Base-by-base conservation (phyloP, 2,329 filamentous ascomycete species). In the Cercospora zeina region DNA sequence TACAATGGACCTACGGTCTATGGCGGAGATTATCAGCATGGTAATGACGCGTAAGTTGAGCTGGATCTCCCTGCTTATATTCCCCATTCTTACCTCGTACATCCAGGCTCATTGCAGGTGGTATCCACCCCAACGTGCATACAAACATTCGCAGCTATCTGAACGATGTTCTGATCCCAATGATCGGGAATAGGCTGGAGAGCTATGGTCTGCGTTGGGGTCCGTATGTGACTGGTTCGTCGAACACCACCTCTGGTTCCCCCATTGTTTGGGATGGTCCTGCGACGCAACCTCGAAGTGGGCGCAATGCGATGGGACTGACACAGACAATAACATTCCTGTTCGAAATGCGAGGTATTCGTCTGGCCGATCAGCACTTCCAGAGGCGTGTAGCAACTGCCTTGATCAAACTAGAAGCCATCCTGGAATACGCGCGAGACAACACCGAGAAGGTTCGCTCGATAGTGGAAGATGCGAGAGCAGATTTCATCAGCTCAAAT, bases 301-400 rank as follows among this genome's bases (percentile, higher is more conserved):
- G 64, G 58, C 39, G 62, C 27, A 76, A 77, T 37, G 71, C 71
- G 7, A 75, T 76, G 71, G 75, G 73, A 2, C 64, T 76, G 2
- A 73, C 71, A 2, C 75, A 77, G 54, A 70, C 68, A n/a, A 62
- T 76, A 2, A 71, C 72, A 0, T 75, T 76, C 49, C 67, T 77
- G 1, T 74, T 72, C 49, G 74, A 77, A 58, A 72, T 71, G 11
- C 67, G 75, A 3, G 75, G 75, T 4, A 75, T 77, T 27, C 71
- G 71, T 0, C 69, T 77, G 24, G 74, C 75, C 3, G 65, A 71
- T 61, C 74, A 76, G 57, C 66, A 71, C 5, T 76, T 75, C 64
- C 67, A 70, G 50, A 69, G 75, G 10, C 70, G 74, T 4, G 74
- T 71, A 0, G 65, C 71, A 0, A 71, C 68, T 16, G 72, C 71